A percentile compares a stretch with the other conserved stretches of the same genome.
phyloP scores from a whole-genome alignment of 257 asterid genomes.

The Leptodermis oblonga region DNA sequence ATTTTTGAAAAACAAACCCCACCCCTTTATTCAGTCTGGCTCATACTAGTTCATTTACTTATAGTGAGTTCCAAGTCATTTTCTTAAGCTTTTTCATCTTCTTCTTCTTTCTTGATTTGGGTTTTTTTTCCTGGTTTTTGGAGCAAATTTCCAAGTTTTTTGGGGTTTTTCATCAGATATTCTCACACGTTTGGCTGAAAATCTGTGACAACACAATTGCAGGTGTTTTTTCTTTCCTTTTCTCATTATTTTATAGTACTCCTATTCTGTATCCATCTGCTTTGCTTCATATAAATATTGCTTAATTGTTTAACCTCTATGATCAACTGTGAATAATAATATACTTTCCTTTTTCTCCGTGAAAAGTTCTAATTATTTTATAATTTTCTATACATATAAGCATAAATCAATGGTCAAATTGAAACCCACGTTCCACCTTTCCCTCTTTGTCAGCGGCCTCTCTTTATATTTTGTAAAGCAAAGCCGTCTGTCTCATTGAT shows the following conservation, averaged over 20 bases:
- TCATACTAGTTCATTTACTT: too few species aligned
- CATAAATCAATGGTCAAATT: too few species aligned
- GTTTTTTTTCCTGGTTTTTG: background rate
- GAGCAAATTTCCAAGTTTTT: background rate
- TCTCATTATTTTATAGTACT: background rate
- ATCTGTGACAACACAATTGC: constrained; percentile 17
- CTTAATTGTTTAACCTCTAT: background rate
- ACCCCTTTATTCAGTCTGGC: background rate
- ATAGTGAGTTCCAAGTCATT: background rate
- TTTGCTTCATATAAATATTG: background rate
- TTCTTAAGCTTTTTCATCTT: background rate
- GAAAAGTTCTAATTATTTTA: background rate
- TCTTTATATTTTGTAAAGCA: too few species aligned
- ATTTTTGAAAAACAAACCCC: background rate
- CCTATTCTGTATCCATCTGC: background rate
- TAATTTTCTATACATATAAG: too few species aligned
- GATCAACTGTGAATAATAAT: background rate
- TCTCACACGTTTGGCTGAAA: constrained; percentile 20
- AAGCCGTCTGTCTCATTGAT: too few species aligned
- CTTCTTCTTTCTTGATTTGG: background rate
- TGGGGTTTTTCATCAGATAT: too few species aligned
- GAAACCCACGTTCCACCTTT: too few species aligned
- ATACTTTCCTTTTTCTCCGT: background rate
- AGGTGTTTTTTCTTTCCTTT: background rate
- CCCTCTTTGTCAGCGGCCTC: too few species aligned